A percentile compares a stretch with the other conserved stretches of the same genome.
These are phyloP conservation scores for Fusarium tjaetaba DNA, from an alignment of 2,329 filamentous ascomycete genomes.

Conservation along the genomic window DNA sequence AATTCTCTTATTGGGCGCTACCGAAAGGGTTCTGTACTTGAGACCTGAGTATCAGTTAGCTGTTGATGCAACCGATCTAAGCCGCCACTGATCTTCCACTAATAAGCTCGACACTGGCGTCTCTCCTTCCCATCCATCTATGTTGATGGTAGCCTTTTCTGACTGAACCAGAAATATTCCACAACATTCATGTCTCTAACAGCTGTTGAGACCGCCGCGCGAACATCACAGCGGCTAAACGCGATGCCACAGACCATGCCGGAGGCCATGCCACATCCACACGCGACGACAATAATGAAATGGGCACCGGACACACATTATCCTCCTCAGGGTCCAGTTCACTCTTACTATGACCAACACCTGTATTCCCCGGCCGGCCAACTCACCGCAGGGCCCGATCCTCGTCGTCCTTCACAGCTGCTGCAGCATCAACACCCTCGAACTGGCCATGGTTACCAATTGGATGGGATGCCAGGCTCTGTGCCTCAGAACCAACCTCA, in stretches of 20 bases:
- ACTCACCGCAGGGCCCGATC: conserved; percentile 29
- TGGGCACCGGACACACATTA: conserved; percentile 36
- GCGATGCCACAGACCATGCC: conserved; percentile 41
- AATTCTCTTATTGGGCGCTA: conserved; percentile 31
- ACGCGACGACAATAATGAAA: conserved; percentile 25
- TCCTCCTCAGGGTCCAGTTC: conserved; percentile 26
- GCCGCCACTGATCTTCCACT: conserved; percentile 30
- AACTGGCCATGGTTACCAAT: conserved; percentile 21
- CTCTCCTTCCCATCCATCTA: conserved; percentile 23
- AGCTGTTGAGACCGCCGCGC: conserved; percentile 28
- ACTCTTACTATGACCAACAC: conserved; percentile 42
- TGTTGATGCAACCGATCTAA: conserved; percentile 39
- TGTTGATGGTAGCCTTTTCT: conserved; percentile 19
- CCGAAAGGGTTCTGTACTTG: conserved; percentile 14
- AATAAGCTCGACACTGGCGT: conserved; percentile 23
- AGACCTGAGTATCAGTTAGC: conserved; percentile 39
- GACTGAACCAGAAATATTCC: conserved; percentile 13
- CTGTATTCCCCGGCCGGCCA: conserved; percentile 43
- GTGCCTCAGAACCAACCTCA: conserved; percentile 29
- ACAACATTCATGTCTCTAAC: conserved; percentile 36
- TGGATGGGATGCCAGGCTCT: conserved; percentile 20
- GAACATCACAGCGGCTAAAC: conserved; percentile 25
- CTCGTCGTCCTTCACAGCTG: conserved; percentile 20
- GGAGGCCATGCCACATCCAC: conserved; percentile 41
- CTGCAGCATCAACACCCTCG: conserved; percentile 17